Evolutionary conservation across 2,329 filamentous ascomycete genomes (phyloP), one percentile per base, ranked within the genome.

Genomic region (Calonectria multiphialidica): DNA sequence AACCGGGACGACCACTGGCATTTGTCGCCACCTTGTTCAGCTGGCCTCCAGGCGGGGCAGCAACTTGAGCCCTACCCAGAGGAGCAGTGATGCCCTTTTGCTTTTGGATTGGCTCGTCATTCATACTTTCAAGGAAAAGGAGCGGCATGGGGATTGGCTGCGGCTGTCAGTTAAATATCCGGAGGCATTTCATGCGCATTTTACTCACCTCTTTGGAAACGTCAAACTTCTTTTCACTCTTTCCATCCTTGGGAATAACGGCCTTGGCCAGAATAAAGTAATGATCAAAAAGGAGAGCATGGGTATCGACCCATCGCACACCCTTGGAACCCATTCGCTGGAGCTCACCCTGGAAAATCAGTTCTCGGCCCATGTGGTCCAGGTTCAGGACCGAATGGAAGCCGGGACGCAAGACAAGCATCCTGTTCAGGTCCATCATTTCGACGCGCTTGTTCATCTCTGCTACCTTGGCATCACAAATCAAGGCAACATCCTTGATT

Each of bases 81-180:
- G 91, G 90, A 1, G 90, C 88, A 1, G 92, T 91, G 65, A 96
- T 90, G 50, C 94, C 92, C 81, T 95, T 96, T 77, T 91, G 89
- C 82, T 97, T 98, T 68, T 96, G 90, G 7, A 98, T 94, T 0
- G 97, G 93, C 75, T 98, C 95, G 76, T 99, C 97, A 76, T 96
- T 95, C 77, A 94, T 93, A 82, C 94, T 98, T 83, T 99, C 97
- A 0, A 99, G 88, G 62, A 98, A 94, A 30, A 99, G 88, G 2
- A 99, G 88, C 78, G 98, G 96, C 96, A 99, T 99, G 0, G 97
- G 97, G 74, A 99, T 98, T 8, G 94, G 95, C 87, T 93, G 53
- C 12, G 40, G 72, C 65, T 74, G 80, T 84, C 74, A 84, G 75
- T 61, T n/a, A 49, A 18, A 35, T 25, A 40, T 18, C 6, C 33